Conservation (phyloP, 1,284 basidiomycete species). For the Afroboletus lepidellus region DNA sequence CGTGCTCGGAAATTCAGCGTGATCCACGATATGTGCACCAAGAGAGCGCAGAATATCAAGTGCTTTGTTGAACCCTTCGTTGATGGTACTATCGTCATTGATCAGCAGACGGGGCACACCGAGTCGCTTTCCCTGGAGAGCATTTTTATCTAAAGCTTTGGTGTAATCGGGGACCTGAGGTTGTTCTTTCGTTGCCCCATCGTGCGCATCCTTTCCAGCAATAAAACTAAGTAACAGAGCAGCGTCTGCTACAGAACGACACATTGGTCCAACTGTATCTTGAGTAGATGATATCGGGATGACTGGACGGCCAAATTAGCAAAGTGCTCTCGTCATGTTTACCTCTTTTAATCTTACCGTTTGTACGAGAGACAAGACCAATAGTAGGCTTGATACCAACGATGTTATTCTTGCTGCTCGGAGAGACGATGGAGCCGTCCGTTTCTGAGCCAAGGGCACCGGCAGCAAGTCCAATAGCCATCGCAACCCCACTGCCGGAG, state of each 20-base stretch:
- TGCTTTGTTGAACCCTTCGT: constrained; percentile 38
- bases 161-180: constrained; percentile 43
- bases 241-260: constrained; percentile 46
- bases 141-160: constrained; percentile 36
- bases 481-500: constrained; percentile 50
- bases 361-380: constrained; percentile 49
- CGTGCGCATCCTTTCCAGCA: constrained; percentile 44
- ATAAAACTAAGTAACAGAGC: constrained; percentile 44
- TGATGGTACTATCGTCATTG: constrained; percentile 3
- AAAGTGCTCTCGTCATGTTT: not conserved
- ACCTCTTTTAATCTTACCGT: constrained; percentile 30
- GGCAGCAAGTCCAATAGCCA: constrained; percentile 49
- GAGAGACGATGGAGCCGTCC: constrained; percentile 47
- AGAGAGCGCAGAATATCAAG: constrained; percentile 37
- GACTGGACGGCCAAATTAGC: constrained; percentile 31
- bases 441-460: constrained; percentile 53
- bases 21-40: constrained; percentile 45
- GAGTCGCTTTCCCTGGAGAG: constrained; percentile 40
- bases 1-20: constrained; percentile 39
- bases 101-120: constrained; percentile 40
- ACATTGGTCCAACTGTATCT: constrained; percentile 51
- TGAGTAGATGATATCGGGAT: constrained; percentile 51
- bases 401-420: constrained; percentile 43
- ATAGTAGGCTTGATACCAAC: constrained; percentile 55
- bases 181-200: constrained; percentile 45